Evolutionary conservation across 2,329 filamentous ascomycete genomes (phyloP), one percentile per base, ranked within the genome.

Genomic region (Cercospora janseana): DNA sequence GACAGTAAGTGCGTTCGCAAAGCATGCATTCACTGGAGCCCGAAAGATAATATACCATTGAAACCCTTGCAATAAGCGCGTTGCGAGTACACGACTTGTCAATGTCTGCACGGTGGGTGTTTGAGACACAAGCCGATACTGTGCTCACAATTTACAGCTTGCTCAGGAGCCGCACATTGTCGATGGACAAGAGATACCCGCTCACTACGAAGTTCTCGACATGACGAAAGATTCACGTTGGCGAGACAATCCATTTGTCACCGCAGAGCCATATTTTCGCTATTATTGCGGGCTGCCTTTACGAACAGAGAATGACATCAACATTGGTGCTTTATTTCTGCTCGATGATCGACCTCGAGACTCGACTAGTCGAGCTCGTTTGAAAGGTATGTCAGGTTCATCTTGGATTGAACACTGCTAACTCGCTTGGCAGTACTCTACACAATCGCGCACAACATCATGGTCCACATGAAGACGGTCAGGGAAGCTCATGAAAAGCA

Each of bases 291-390:
- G 66, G 2, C 61, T 69, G 8, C 66, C 67, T 3, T 46, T 69
- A 23, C 56, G 59, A 6, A 69, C 66, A 2, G 60, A 59, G 15
- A 66, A 65, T 46, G 62, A 65, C 18, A 62, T 69, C 34, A 61
- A 64, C 20, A 78, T 87, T 46, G 83, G 83, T 12, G 75, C 74
- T 13, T 80, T 83, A 50, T 75, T 77, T 38, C 74, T 86, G 4
- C 69, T 82, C 4, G 82, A 85, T 56, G 75, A 78, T 26, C 71
- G 72, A n/a, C 77, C 81, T 0, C 76, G 80, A 21, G 63, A 76
- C 32, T 49, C 50, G 9, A 56, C 50, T n/a, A 54, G 46, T 26
- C 28, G 46, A 4, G 41, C 44, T 23, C 46, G 53, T 27, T 18
- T 58, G 12, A 56, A 51, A 51, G 55, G 55, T 49, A 35, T 27